A percentile compares a stretch with the other conserved stretches of the same genome.
phyloP scores from a whole-genome alignment of 192 early-diverging fungal genomes.

The Linnemannia zychae region DNA sequence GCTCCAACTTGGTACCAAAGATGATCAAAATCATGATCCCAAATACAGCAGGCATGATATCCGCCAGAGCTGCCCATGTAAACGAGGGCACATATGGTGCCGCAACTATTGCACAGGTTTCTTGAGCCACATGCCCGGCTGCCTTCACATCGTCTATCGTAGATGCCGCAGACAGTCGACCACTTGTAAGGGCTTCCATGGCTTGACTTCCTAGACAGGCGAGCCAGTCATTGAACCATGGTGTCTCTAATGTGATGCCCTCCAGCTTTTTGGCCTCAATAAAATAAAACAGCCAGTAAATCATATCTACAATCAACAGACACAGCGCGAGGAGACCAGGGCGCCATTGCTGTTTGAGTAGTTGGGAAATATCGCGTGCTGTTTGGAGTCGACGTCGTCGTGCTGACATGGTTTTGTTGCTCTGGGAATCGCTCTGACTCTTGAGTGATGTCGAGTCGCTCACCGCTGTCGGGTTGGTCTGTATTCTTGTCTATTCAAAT shows the following conservation, averaged over 20 bases:
- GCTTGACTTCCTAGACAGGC: slow-evolving; percentile 16
- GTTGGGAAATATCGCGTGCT: slow-evolving; percentile 31
- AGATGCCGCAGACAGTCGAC: neutral
- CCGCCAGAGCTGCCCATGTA: slow-evolving; percentile 30
- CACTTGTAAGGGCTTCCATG: neutral
- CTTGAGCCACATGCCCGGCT: slow-evolving; percentile 25
- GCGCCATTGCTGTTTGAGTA: slow-evolving; percentile 50
- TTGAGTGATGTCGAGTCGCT: slow-evolving; percentile 23
- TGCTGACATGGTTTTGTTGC: slow-evolving; percentile 11
- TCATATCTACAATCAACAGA: slow-evolving; percentile 32
- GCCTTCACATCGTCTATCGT: slow-evolving; percentile 14
- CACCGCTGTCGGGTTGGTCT: slow-evolving; percentile 3
- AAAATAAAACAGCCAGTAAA: slow-evolving; percentile 50
- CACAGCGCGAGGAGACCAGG: slow-evolving; percentile 34
- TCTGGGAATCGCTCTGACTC: neutral
- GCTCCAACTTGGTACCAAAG: slow-evolving; percentile 40
- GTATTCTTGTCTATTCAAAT: slow-evolving; percentile 1
- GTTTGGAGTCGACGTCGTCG: slow-evolving; percentile 29
- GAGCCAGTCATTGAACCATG: slow-evolving; percentile 15
- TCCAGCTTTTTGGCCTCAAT: slow-evolving; percentile 32
- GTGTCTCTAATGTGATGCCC: neutral
- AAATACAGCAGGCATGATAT: slow-evolving; percentile 19
- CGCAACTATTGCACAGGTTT: slow-evolving; percentile 16
- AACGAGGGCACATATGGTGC: slow-evolving; percentile 30
- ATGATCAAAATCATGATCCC: slow-evolving; percentile 28